Conservation (phyloP, 2,329 filamentous ascomycete genomes). For the Xylariaceae sp. region DNA sequence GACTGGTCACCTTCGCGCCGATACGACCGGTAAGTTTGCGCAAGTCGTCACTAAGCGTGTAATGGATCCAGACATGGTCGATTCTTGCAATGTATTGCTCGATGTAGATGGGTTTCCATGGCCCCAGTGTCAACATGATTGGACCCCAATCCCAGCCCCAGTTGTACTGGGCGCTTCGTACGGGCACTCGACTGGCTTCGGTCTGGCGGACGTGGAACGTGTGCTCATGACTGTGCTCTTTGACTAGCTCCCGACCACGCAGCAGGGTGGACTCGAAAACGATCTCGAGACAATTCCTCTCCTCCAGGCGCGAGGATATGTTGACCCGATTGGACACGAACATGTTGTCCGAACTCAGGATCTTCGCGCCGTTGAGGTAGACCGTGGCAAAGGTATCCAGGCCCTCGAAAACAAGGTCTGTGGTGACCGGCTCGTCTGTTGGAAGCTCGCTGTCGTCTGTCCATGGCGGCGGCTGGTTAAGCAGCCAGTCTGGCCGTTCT, state of each 20-base stretch:
- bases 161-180: conserved; percentile 62
- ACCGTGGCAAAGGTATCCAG: conserved; percentile 58
- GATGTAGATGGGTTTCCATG: conserved; percentile 59
- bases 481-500: too few species aligned
- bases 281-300: conserved; percentile 44
- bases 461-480: too few species aligned
- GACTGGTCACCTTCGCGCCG: conserved; percentile 29
- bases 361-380: conserved; percentile 42
- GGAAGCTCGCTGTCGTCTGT: too few species aligned
- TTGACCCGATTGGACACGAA: conserved; percentile 51
- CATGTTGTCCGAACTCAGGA: conserved; percentile 56
- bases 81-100: conserved; percentile 56
- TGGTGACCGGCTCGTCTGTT: conserved; percentile 14
- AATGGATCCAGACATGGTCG: conserved; percentile 45
- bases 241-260: conserved; percentile 43
- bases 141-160: conserved; percentile 70
- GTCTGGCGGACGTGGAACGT: conserved; percentile 44
- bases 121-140: conserved; percentile 52
- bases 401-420: conserved; percentile 53
- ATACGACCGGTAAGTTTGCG: conserved; percentile 29
- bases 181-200: conserved; percentile 36
- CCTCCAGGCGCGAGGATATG: conserved; percentile 34
- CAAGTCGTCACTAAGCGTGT: conserved; percentile 28
- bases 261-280: conserved; percentile 48
- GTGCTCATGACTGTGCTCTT: conserved; percentile 45